Percentiles rank a stretch among this genome's conserved stretches.
These are phyloP conservation scores for Talaromyces sp. DNA, from an alignment of 2,329 filamentous ascomycete species.

Conservation along the genomic window DNA sequence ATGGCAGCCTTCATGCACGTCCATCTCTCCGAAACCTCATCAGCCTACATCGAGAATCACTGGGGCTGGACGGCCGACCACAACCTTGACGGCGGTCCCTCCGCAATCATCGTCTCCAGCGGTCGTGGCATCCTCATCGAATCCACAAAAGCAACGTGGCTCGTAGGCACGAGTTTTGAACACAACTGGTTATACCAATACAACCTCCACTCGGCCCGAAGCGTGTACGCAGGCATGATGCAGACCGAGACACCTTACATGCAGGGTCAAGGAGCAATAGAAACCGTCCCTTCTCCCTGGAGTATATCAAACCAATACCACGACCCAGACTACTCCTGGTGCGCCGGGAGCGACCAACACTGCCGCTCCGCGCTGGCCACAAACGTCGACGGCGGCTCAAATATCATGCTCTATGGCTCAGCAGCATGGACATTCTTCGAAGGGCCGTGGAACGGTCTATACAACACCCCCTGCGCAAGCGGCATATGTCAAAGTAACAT, in stretches of 20 bases:
- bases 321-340: constrained; percentile 32
- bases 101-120: constrained; percentile 29
- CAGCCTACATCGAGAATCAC: constrained; percentile 52
- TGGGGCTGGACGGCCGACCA: constrained; percentile 48
- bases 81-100: constrained; percentile 41
- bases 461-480: constrained; percentile 25
- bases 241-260: constrained; percentile 35
- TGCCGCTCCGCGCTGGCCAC: constrained; percentile 28
- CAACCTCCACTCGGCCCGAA: constrained; percentile 40
- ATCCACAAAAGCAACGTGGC: constrained; percentile 40
- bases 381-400: constrained; percentile 27
- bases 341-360: constrained; percentile 22
- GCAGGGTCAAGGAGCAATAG: constrained; percentile 25
- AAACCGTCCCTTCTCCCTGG: constrained; percentile 29
- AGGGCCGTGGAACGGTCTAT: constrained; percentile 17
- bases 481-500: constrained; percentile 30
- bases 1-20: constrained; percentile 47
- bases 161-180: constrained; percentile 44
- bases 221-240: constrained; percentile 38
- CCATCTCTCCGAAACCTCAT: constrained; percentile 44
- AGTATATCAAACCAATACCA: constrained; percentile 20
- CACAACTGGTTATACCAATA: constrained; percentile 48
- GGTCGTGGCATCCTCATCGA: constrained; percentile 42
- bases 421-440: constrained; percentile 34
- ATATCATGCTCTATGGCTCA: constrained; percentile 30